Evolutionary conservation across 768 basidiomycete genomes (phyloP), one percentile per base, ranked within the genome.

Genomic region (Bullera alba): DNA sequence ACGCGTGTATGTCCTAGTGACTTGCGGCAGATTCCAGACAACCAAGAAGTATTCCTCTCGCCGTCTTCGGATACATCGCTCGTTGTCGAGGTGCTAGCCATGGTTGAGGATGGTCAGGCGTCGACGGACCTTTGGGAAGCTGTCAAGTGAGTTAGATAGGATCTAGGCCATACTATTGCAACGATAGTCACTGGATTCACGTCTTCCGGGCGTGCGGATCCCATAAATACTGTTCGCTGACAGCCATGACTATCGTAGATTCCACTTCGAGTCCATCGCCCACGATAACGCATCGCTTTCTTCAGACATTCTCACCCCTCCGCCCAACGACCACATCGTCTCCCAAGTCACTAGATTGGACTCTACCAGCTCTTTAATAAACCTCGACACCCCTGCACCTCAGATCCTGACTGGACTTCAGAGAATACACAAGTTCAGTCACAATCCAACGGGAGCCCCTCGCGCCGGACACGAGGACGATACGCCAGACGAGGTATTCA

Each of bases 11-110:
- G 22, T 26, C 7, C 23, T 63, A 84, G 83, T 52, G 74, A 77
- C 43, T 51, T 83, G 5, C 87, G 93, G 47, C 87, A 96, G 73
- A 77, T 99, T 12, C 92, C 95, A 14, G 86, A 97, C 68, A 89
- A 82, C 3, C 93, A 99, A 72, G 95, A 97, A 67, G 93, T 95
- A 35, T 85, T 89, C 73, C 69, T 95, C 49, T 83, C 83, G 48
- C 79, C 80, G 5, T 72, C 80, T 42, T 85, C 82, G 4, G 77
- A 78, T 42, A 75, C 82, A 58, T 89, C 85, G 64, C 78, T 92
- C 55, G 79, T 97, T 43, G 73, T 95, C 23, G 95, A 99, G 67
- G 80, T 95, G 21, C 75, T 96, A 12, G 72, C 88, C 69, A 77
- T 81, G 51, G 88, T 93, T 22, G 64, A 65, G 50, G 71, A 73